Percentiles rank a stretch among this genome's conserved stretches.
Evolutionary conservation across 805 yeast species (phyloP).

Genomic region (Yarrowia sp.): DNA sequence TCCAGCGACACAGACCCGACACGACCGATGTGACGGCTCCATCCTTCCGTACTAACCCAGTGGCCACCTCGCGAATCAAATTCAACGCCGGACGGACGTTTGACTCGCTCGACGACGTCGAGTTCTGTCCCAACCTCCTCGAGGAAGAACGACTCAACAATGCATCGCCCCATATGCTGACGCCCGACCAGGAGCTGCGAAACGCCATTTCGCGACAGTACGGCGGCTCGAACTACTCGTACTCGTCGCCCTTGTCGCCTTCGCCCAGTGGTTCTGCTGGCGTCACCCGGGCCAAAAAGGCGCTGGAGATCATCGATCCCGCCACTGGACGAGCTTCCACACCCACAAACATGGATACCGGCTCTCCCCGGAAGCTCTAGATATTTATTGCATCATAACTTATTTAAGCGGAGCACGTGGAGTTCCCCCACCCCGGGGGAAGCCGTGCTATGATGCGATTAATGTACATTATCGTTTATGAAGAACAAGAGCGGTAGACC

Average conservation of each 20-base stretch:
- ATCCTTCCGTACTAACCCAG: conserved; percentile 5
- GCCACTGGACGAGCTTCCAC: conserved; percentile 51
- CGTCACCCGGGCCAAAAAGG: conserved; percentile 33
- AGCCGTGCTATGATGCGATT: conserved; percentile 35
- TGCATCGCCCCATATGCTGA: conserved; percentile 28
- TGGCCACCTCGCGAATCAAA: conserved; percentile 37
- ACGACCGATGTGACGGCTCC: not conserved
- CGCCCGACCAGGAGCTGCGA: conserved; percentile 33
- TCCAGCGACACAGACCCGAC: not conserved
- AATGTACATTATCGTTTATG: conserved; percentile 36
- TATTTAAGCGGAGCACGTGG: conserved; percentile 30
- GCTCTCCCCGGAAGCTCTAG: conserved; percentile 39
- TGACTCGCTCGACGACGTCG: conserved; percentile 69
- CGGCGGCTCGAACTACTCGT: conserved; percentile 29
- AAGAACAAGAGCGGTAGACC: not conserved
- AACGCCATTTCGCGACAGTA: conserved; percentile 25
- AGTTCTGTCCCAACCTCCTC: conserved; percentile 59
- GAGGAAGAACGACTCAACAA: conserved; percentile 40
- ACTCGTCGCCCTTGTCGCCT: conserved; percentile 33
- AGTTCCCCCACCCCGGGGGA: not conserved
- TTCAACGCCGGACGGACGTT: conserved; percentile 68
- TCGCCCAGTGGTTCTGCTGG: conserved; percentile 28
- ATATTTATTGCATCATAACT: conserved; percentile 39
- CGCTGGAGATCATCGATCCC: conserved; percentile 60
- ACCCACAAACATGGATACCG: conserved; percentile 29